These are phyloP conservation scores for Oryza glumipatula DNA, from an alignment of 176 grass and related monocot species.

Conservation along the genomic window DNA sequence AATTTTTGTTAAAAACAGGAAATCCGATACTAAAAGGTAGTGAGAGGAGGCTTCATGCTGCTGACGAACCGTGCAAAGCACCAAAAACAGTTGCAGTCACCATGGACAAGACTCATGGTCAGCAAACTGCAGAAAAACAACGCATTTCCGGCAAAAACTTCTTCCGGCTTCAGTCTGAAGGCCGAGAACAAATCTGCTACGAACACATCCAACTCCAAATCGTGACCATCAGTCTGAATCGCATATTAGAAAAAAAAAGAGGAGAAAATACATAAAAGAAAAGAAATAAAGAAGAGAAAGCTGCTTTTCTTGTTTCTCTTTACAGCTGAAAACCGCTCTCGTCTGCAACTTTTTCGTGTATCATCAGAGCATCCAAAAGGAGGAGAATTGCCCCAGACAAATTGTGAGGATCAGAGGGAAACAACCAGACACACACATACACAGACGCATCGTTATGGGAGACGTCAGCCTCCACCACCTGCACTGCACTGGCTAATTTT, in stretches of 20 bases:
- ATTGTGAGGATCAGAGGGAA: slow-evolving; percentile 38
- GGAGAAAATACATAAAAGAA: not conserved
- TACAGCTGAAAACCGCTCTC: slow-evolving; percentile 52
- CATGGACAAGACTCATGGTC: slow-evolving; percentile 28
- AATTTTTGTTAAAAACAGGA: not conserved
- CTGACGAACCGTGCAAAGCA: slow-evolving; percentile 29
- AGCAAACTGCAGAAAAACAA: slow-evolving; percentile 11
- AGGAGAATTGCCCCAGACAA: slow-evolving; percentile 16
- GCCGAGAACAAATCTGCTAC: not conserved
- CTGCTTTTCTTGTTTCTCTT: slow-evolving; percentile 40
- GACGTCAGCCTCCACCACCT: slow-evolving; percentile 44
- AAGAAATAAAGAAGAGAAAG: not conserved
- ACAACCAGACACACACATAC: slow-evolving; percentile 27
- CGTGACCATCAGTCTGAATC: not conserved
- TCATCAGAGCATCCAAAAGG: slow-evolving; percentile 39
- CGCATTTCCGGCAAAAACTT: slow-evolving; percentile 29
- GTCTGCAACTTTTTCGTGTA: slow-evolving; percentile 36
- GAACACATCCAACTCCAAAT: slow-evolving; percentile 22
- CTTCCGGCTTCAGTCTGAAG: not conserved
- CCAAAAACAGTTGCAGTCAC: slow-evolving; percentile 29
- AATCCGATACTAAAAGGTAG: not conserved
- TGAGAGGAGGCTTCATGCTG: slow-evolving; percentile 16
- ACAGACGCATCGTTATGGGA: not conserved
- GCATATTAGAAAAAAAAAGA: not conserved
- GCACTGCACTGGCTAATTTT: slow-evolving; percentile 12